Evolutionary conservation across 768 basidiomycete genomes (phyloP).

Genomic region (Lactarius hengduanensis): DNA sequence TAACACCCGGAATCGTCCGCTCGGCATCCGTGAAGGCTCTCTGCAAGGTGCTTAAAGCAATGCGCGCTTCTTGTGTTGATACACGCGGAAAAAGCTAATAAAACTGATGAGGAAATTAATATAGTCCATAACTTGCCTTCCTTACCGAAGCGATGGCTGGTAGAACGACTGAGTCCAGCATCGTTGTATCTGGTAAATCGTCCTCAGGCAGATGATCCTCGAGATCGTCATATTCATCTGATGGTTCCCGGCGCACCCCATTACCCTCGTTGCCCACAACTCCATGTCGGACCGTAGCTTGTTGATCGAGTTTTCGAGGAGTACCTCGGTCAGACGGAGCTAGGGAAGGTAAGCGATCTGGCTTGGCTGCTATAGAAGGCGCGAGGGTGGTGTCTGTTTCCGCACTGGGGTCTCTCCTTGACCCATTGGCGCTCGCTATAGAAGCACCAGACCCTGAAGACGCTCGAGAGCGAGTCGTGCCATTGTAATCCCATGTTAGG

Average conservation of each 20-base stretch:
- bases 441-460: constrained; percentile 43
- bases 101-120: constrained; percentile 16
- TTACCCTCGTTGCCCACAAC: constrained; percentile 33
- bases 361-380: constrained; percentile 51
- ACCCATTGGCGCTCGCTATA: constrained; percentile 37
- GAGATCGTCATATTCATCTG: constrained; percentile 65
- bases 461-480: constrained; percentile 37
- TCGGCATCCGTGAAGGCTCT: constrained; percentile 95
- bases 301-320: constrained; percentile 47
- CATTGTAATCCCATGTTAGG: constrained; percentile 79
- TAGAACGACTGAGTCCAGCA: constrained; percentile 92
- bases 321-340: constrained; percentile 37
- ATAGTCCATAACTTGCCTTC: constrained; percentile 22
- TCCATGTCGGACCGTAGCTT: constrained; percentile 65
- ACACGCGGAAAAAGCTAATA: constrained; percentile 86
- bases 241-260: constrained; percentile 45
- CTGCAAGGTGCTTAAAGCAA: constrained; percentile 82
- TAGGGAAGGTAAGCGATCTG: constrained; percentile 57
- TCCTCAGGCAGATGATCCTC: constrained; percentile 52
- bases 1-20: constrained; percentile 91
- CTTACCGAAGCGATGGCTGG: constrained; percentile 95
- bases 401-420: constrained; percentile 31
- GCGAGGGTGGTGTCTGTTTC: constrained; percentile 32
- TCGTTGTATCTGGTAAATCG: constrained; percentile 74
- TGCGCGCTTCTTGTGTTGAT: constrained; percentile 86